Percentiles rank a stretch among this genome's conserved stretches.
Conservation (phyloP, 78 protist genomes). For the Dictyostelium purpureum region DNA sequence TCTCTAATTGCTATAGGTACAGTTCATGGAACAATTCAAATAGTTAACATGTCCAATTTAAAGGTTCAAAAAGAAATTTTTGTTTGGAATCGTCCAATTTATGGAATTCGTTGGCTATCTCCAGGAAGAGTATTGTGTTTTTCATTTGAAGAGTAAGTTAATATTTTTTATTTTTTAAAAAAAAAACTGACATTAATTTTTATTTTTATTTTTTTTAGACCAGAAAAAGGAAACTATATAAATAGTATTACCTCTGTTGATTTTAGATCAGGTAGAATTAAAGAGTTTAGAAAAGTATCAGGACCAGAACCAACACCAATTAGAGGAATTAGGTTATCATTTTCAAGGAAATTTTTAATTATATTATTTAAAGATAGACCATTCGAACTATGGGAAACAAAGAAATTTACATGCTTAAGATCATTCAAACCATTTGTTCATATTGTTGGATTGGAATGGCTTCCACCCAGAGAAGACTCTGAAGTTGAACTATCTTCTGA, state of each 20-base stretch:
- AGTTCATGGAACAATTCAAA: conserved; percentile 45
- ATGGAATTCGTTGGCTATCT: conserved; percentile 53
- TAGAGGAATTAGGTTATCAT: conserved; percentile 53
- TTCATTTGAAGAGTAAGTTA: conserved; percentile 48
- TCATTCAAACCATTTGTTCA: conserved; percentile 36
- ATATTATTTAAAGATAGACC: conserved; percentile 59
- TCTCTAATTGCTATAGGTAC: conserved; percentile 62
- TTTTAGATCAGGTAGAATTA: conserved; percentile 54
- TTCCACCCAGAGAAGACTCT: conserved; percentile 26
- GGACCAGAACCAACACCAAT: conserved; percentile 34
- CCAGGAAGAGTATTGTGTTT: conserved; percentile 64
- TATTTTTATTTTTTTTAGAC: no score
- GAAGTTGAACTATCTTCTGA: conserved; percentile 41
- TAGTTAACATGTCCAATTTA: conserved; percentile 24
- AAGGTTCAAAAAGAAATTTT: conserved; percentile 61
- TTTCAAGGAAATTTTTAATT: conserved; percentile 37
- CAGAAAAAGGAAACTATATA: neutral
- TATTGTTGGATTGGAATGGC: conserved; percentile 58
- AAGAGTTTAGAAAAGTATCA: conserved; percentile 53
- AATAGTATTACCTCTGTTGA: conserved; percentile 47
- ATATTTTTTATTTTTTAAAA: no score
- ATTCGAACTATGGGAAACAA: conserved; percentile 75
- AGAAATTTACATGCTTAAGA: conserved; percentile 44
- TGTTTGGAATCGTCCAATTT: conserved; percentile 33
- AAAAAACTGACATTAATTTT: no score